These are phyloP conservation scores for Mycena galericulata DNA, from an alignment of 768 basidiomycete species.

Conservation along the genomic window DNA sequence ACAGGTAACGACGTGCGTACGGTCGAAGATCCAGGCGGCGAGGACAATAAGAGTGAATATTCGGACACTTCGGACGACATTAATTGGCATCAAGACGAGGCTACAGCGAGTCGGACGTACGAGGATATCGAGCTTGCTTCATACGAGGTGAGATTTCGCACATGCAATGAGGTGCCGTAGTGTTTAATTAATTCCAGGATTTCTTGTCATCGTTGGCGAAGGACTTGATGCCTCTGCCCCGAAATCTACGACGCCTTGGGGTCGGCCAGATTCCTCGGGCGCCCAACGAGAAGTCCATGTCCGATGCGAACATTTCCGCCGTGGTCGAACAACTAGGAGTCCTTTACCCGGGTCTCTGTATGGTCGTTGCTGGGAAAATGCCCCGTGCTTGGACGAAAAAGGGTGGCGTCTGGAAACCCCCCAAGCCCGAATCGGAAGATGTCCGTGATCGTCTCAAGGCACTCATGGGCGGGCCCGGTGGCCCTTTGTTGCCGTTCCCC, in stretches of 20 bases:
- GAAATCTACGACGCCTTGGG: not conserved
- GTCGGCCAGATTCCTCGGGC: not conserved
- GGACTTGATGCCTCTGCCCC: constrained; percentile 13
- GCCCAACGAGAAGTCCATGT: not conserved
- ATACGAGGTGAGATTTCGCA: not conserved
- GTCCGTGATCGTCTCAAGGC: no score
- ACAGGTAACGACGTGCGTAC: no score
- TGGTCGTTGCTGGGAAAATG: not conserved
- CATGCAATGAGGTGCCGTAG: not conserved
- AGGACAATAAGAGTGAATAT: not conserved
- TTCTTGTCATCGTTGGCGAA: constrained; percentile 15
- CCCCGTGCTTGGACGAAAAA: constrained; percentile 1
- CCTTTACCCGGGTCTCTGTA: constrained; percentile 6
- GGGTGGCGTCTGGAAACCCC: constrained; percentile 9
- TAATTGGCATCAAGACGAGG: not conserved
- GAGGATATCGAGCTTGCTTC: constrained; percentile 12
- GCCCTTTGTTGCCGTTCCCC: no score
- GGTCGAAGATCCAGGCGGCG: not conserved
- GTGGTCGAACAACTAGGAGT: constrained; percentile 17
- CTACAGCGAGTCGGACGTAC: not conserved
- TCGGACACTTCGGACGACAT: constrained; percentile 5
- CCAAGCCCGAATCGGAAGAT: no score
- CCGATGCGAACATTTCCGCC: not conserved
- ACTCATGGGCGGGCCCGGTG: no score
- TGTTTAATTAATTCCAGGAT: constrained; percentile 1